Conservation (phyloP, 1,139 yeast species). For the Pichia inconspicua region DNA sequence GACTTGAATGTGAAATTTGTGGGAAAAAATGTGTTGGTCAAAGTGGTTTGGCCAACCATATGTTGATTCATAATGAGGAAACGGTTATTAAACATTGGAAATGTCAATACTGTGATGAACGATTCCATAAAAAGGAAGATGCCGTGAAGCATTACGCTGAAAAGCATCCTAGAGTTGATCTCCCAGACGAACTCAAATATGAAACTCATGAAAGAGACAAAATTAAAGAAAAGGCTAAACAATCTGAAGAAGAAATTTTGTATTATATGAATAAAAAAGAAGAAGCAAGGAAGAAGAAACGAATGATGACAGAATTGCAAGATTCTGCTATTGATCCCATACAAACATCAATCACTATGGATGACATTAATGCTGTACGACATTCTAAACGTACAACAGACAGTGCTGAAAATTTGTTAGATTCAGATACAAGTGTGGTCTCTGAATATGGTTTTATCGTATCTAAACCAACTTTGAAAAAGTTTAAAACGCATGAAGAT, state of each 20-base stretch:
- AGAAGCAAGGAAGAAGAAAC: not conserved
- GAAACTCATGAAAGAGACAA: constrained; percentile 4
- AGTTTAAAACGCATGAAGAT: constrained; percentile 7
- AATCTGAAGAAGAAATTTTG: not conserved
- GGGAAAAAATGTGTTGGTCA: constrained; percentile 70
- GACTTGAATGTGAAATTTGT: constrained; percentile 57
- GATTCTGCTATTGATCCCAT: not conserved
- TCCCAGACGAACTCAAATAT: constrained; percentile 15
- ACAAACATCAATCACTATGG: not conserved
- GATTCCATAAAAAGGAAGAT: constrained; percentile 36
- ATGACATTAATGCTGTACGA: not conserved
- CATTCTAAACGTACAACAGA: not conserved
- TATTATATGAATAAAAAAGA: constrained; percentile 6
- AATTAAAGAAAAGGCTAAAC: not conserved
- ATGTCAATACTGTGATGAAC: constrained; percentile 45
- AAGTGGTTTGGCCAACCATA: constrained; percentile 62
- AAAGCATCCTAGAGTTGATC: constrained; percentile 26
- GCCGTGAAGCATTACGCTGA: constrained; percentile 37
- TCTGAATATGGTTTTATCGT: constrained; percentile 5
- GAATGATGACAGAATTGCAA: not conserved
- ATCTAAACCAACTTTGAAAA: constrained; percentile 8
- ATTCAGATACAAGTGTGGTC: not conserved
- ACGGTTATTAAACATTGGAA: constrained; percentile 52
- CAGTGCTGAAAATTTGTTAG: not conserved
- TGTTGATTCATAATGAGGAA: constrained; percentile 50